Conservation (phyloP, 2,329 filamentous ascomycete genomes). For the Fusarium sp. region DNA sequence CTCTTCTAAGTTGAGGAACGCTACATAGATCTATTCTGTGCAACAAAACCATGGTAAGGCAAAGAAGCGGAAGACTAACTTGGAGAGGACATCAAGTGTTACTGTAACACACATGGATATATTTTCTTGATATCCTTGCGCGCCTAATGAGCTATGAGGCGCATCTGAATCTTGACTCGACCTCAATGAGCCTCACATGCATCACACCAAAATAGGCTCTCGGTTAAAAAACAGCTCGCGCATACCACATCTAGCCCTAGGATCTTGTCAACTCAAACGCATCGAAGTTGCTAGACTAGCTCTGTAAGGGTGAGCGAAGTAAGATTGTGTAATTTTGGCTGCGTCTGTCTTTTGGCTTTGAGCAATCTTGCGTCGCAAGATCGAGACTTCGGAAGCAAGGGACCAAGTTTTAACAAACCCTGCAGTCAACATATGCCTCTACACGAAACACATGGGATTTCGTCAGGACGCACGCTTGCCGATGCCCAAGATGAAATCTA, state of each 20-base stretch:
- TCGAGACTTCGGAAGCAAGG: slow-evolving; percentile 7
- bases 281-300: neutral
- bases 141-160: slow-evolving; percentile 12
- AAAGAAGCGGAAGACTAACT: slow-evolving; percentile 4
- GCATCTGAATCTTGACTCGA: neutral
- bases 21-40: slow-evolving; percentile 15
- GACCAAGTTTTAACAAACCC: slow-evolving; percentile 6
- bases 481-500: slow-evolving; percentile 14
- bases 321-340: neutral
- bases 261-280: neutral
- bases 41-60: slow-evolving; percentile 10
- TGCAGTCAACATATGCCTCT: slow-evolving; percentile 17
- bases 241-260: neutral
- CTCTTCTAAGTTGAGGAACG: slow-evolving; percentile 1
- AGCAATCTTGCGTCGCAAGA: neutral
- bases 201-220: neutral
- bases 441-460: slow-evolving; percentile 27
- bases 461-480: neutral
- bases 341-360: neutral
- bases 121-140: slow-evolving; percentile 9
- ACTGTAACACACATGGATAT: slow-evolving; percentile 8
- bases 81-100: slow-evolving; percentile 7
- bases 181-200: neutral
- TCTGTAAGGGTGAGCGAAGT: neutral
- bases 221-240: neutral